Evolutionary conservation across 2,329 filamentous ascomycete genomes (phyloP), one percentile per base, ranked within the genome.

Genomic region (Colletotrichum horii): DNA sequence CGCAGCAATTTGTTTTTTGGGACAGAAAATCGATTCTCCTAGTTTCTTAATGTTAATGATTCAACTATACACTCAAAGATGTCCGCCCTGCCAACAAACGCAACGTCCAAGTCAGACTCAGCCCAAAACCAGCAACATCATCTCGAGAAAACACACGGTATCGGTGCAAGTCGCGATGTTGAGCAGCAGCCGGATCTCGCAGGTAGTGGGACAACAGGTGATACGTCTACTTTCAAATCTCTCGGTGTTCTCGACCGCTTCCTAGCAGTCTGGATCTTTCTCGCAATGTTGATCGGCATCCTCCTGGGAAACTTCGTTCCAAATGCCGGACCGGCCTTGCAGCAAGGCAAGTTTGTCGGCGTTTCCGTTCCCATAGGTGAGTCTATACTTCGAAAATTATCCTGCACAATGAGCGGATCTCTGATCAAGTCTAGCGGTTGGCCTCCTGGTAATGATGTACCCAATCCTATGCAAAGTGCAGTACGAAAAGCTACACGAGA

Each of bases 381-480:
- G 79, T 48, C 22, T 14, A 28, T 22, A 52, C 26, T 11, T 5
- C 6, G 4, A 30, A 1, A 5, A 22, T n/a, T 30, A 6, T 8
- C 5, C 8, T 14, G 11, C 3, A 26, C n/a, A 3, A 61, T 4
- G 8, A 3, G 8, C 15, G 3, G 7, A 6, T 3, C 38, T 55
- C 61, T 75, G 16, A 77, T 26, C 15, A 4, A 19, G 4, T 26
- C 5, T 22, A 94, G 95, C 95, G 1, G 86, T 97, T 64, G 95
- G 95, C 0, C 85, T 98, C 1, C 88, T 98, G 2, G 92, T 97
- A 56, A 98, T 98, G 95, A 98, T 98, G 95, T 98, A 97, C 81
- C 96, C 95, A 0, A 97, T 98, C 75, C 87, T 98, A 1, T 97
- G 95, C 89, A 97, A 97, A 83, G 94, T 97, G 8, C 91, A 91